These are phyloP conservation scores for Podaxis sp. DNA, from an alignment of 768 basidiomycete species.

Conservation along the genomic window DNA sequence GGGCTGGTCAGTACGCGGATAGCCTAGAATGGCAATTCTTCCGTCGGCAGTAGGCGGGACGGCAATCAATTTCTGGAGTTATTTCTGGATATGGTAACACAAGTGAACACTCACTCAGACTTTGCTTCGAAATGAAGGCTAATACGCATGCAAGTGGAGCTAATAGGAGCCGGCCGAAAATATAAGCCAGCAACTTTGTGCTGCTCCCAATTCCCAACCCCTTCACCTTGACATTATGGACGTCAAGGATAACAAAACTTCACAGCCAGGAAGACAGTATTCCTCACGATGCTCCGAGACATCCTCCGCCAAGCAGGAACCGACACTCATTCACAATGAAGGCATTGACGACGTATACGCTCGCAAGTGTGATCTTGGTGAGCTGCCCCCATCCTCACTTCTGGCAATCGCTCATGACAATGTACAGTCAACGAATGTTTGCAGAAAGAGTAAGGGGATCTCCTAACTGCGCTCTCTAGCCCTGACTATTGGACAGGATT, in stretches of 20 bases:
- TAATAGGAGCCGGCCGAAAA: not conserved
- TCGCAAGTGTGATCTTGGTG: constrained; percentile 10
- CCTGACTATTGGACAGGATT: constrained; percentile 29
- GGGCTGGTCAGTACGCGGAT: constrained; percentile 8
- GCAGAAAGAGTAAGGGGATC: constrained; percentile 38
- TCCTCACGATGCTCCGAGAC: not conserved
- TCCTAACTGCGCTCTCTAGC: not conserved
- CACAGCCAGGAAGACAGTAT: not conserved
- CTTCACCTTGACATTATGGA: not conserved
- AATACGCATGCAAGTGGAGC: constrained; percentile 10
- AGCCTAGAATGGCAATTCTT: constrained; percentile 2
- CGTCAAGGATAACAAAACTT: not conserved
- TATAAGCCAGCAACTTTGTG: not conserved
- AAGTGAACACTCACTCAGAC: not conserved
- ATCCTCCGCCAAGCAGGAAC: not conserved
- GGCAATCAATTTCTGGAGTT: not conserved
- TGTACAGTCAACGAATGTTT: constrained; percentile 41
- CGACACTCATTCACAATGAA: not conserved
- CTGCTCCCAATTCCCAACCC: not conserved
- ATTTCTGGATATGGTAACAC: not conserved
- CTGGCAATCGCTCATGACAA: not conserved
- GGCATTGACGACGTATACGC: constrained; percentile 9
- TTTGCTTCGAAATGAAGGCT: not conserved
- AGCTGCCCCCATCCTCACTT: not conserved
- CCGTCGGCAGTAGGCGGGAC: not conserved